Percentiles rank a stretch among this genome's conserved stretches.
Evolutionary conservation across 495 filamentous ascomycete genomes (phyloP).

Genomic region (Penicillium cataractarum): DNA sequence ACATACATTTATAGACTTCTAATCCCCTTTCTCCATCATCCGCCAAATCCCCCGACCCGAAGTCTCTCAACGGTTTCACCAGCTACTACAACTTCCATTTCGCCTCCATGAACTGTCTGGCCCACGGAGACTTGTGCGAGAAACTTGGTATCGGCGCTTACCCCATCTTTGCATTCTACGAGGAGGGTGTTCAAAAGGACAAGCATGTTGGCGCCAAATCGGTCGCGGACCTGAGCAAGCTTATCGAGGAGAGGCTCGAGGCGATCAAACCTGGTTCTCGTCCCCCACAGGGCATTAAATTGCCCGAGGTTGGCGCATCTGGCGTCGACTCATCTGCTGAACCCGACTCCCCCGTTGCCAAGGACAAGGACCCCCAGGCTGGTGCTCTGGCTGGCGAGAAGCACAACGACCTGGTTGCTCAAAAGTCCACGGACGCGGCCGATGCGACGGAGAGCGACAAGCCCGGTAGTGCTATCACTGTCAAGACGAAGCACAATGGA

Average conservation of each 20-base stretch:
- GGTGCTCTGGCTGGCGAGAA: slow-evolving; percentile 50
- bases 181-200: slow-evolving; percentile 72
- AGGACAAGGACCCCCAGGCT: slow-evolving; percentile 53
- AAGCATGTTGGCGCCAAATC: slow-evolving; percentile 60
- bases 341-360: slow-evolving; percentile 47
- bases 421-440: slow-evolving; percentile 27
- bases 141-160: slow-evolving; percentile 65
- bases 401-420: slow-evolving; percentile 44
- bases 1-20: slow-evolving; percentile 61
- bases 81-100: slow-evolving; percentile 91
- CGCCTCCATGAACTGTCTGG: slow-evolving; percentile 80
- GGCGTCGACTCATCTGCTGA: slow-evolving; percentile 51
- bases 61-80: slow-evolving; percentile 65
- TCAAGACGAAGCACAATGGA: slow-evolving; percentile 46
- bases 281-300: slow-evolving; percentile 60
- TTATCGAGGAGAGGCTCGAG: slow-evolving; percentile 80
- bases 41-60: slow-evolving; percentile 44
- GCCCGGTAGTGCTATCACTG: slow-evolving; percentile 25
- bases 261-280: slow-evolving; percentile 77
- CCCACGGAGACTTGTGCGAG: slow-evolving; percentile 72
- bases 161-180: slow-evolving; percentile 79
- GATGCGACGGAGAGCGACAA: slow-evolving; percentile 34
- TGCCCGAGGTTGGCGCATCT: slow-evolving; percentile 62
- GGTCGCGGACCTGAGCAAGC: slow-evolving; percentile 63
- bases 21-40: slow-evolving; percentile 59